Evolutionary conservation across 192 early-diverging fungal genomes (phyloP).

Genomic region (Gonapodya prolifera): DNA sequence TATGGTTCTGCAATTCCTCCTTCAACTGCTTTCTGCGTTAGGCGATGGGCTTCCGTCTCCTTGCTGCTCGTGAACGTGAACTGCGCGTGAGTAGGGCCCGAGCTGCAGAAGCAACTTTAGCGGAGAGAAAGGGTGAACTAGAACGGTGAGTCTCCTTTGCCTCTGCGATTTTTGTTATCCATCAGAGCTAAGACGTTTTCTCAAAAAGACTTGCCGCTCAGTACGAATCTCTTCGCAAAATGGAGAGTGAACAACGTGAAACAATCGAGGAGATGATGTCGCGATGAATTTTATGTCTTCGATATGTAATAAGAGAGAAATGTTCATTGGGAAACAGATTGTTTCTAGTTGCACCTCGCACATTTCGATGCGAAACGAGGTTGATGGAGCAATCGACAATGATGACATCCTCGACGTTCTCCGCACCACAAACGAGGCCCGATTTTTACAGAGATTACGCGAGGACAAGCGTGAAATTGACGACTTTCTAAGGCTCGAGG

Average conservation of each 20-base stretch:
- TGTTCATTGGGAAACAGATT: not conserved
- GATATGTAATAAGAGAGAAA: not conserved
- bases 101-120: not conserved
- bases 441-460: not conserved
- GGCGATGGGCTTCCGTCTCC: not conserved
- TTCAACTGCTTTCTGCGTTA: not conserved
- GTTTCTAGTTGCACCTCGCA: not conserved
- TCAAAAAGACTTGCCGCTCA: not conserved
- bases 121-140: not conserved
- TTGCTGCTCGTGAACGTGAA: not conserved
- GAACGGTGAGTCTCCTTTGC: not conserved
- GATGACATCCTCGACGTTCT: not conserved
- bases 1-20: not conserved
- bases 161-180: too few relatives aligned
- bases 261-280: not conserved
- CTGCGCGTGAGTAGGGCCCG: not conserved
- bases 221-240: not conserved
- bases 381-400: not conserved
- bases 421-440: not conserved
- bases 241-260: not conserved
- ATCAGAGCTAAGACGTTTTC: too few relatives aligned
- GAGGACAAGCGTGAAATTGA: not conserved
- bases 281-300: not conserved
- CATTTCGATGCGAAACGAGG: not conserved
- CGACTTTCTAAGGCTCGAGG: not conserved